Base-by-base conservation (phyloP, 257 asterid genomes). In the Anisodus tanguticus region DNA sequence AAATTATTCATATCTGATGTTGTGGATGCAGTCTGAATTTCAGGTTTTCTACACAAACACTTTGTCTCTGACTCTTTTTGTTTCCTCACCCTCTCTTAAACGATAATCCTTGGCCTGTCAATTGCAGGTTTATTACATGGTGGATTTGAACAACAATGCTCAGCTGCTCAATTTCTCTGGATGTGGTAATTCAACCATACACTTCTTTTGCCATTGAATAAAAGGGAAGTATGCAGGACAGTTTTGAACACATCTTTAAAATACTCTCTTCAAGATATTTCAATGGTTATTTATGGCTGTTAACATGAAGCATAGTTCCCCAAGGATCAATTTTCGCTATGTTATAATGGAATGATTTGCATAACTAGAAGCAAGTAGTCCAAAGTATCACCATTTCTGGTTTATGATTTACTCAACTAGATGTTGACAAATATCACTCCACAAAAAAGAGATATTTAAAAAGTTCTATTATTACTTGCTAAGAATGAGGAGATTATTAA, bases 131-230 rank as follows among this genome's bases (percentile, higher is more conserved):
- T 96, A 96, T 86, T 96, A 94, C 91, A 94, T 96, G 97, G 85
- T 96, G 68, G 97, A 96, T 90, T 81, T 92, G 31, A 84, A 93
- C 85, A 91, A 93, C 67, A 90, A 90, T 83, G 95, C 89, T 58
- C 92, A 92, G 93, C 86, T 94, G 88, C 83, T 94, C 90, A 93
- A 96, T 89, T 94, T 85, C 93, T 90, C 99, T n/a, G 99, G 99
- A 77, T 96, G 99, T 82, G 99, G 99, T 96, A 93, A 91, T 79
- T 85, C 84, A 22, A 26, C 47, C 22, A 12, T 26, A 3, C 45
- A 51, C 45, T 51, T 51, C 35, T 76, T 49, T 26, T 26, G n/a
- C 47, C 37, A 43, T 76, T 76, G 41, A 76, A 51, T 26, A 51
- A 53, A 76, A 53, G 45, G 81, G 26, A 51, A 51, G 26, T 74